Percentiles rank a stretch among this genome's conserved stretches.
Conservation (phyloP, 257 asterid genomes). For the Primulina huaijiensis region DNA sequence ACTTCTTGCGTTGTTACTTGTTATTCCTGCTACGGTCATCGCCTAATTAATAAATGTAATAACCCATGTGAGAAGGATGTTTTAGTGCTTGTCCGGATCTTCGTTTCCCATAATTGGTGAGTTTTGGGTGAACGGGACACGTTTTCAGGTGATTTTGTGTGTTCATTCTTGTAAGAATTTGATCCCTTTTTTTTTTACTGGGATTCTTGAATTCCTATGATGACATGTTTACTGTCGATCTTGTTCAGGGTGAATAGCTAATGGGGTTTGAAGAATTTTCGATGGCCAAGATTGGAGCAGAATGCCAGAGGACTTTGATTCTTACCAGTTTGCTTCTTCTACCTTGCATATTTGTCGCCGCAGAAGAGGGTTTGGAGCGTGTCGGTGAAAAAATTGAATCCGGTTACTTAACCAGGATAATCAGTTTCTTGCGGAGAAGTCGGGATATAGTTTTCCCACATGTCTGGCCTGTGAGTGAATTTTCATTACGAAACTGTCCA, state of each 20-base stretch:
- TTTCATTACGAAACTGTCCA: not conserved
- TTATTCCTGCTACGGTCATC: too few species aligned
- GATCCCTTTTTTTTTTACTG: slow-evolving; percentile 7
- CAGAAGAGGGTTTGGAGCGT: slow-evolving; percentile 30
- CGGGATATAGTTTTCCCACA: slow-evolving; percentile 30
- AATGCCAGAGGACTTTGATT: slow-evolving; percentile 29
- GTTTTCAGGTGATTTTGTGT: slow-evolving; percentile 11
- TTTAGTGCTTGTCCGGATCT: too few species aligned
- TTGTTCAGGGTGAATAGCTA: not conserved
- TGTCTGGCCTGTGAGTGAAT: slow-evolving; percentile 60
- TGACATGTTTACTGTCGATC: too few species aligned
- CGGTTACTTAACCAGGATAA: slow-evolving; percentile 25
- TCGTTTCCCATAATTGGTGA: too few species aligned
- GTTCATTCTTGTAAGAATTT: slow-evolving; percentile 24
- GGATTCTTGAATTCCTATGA: too few species aligned
- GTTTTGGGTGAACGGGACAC: slow-evolving; percentile 19
- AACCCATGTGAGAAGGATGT: too few species aligned
- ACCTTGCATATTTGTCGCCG: slow-evolving; percentile 36
- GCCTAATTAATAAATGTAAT: too few species aligned
- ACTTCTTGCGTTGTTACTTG: too few species aligned
- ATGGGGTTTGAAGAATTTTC: slow-evolving; percentile 22
- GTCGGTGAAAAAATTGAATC: slow-evolving; percentile 22
- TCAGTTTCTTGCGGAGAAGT: slow-evolving; percentile 32
- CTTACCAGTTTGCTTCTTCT: slow-evolving; percentile 33
- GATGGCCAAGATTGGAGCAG: slow-evolving; percentile 45